Evolutionary conservation across 805 yeast genomes (phyloP), one percentile per base, ranked within the genome.

Genomic region (Ogataea trehaloabstinens): DNA sequence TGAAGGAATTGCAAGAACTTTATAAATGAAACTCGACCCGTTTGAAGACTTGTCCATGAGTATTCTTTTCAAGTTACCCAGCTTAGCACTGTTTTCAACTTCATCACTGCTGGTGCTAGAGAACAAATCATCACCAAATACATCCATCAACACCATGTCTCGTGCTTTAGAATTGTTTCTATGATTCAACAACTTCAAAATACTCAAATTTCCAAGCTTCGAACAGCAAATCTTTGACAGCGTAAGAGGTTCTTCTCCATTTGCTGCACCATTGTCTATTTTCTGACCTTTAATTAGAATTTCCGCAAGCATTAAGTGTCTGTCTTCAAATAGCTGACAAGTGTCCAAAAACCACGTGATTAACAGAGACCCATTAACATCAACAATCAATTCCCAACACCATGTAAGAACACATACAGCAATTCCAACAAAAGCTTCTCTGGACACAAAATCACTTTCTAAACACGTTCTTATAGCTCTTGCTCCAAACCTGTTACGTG

Each of bases 301-400:
- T 12, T 46, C 40, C 6, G 64, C 49, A 34, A 93, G 66, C 15
- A 86, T 67, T 19, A 68, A 63, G 60, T 82, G 85, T 51, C 91
- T 75, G 52, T 79, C 73, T 28, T 82, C 80, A 30, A 80, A 33
- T 10, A 51, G 55, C 6, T 71, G 71, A 49, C 85, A 84, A 1
- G 96, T 86, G 57, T 93, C 99, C 56, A 93, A 73, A 53, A 85
- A 84, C 99, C 99, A 93, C 2, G 96, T 88, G 38, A 93, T 76
- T 50, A 93, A 71, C 47, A 93, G 67, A 1, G 95, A 83, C 18
- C 98, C 97, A 60, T 93, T 93, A 45, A 81, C 76, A 59, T 90
- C 89, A 4, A 82, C 74, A 1, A 89, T 87, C 50, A 93, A 71
- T 48, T 81, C 85, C 46, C 83, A 85, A 19, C 91, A 80, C 66